Evolutionary conservation across 192 early-diverging fungal genomes (phyloP), one percentile per base, ranked within the genome.

Genomic region (Rhizoclosmatium sp.): DNA sequence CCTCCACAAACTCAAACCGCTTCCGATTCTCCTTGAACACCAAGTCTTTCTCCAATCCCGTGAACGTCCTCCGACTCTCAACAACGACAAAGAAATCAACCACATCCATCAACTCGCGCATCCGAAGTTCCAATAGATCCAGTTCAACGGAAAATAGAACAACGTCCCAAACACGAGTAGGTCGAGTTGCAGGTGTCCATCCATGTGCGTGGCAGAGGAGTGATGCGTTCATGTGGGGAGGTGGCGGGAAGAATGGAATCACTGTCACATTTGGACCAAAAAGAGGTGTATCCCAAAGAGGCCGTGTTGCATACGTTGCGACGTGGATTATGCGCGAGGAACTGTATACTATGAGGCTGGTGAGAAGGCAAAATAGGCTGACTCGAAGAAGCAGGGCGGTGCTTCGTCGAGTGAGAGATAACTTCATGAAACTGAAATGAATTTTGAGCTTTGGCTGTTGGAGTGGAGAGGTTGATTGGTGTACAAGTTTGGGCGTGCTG

Each of bases 111-210:
- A 91, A 79, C 78, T 92, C 91, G 4, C 78, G 72, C 10, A 91
- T 58, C 31, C 89, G 79, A 19, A 87, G 76, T 69, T 92, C 90
- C 16, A 91, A 82, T 59, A 92, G 77, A 39, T 92, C 91, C 47
- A 92, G 80, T 41, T 92, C 90, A 0, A 89, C 83, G 73, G 88
- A 91, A 65, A 92, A 91, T 7, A 91, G 79, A 16, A 89, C 82
- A 19, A 90, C 90, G 66, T 91, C 91, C 19, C 81, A 85, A 2
- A 92, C 83, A 19, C 81, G 82, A 3, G 62, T 60, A 2, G 23
- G 59, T 1, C n/a, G 39, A 19, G 21, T 51, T 4, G 31, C 4
- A 21, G 70, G 49, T n/a, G 60, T 80, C 91, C 91, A 91, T 19
- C 86, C 85, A 65, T 91, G 86, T 2, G 82, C 67, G 21, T 70